Evolutionary conservation across 768 basidiomycete genomes (phyloP).

Genomic region (Amanita inopinata): DNA sequence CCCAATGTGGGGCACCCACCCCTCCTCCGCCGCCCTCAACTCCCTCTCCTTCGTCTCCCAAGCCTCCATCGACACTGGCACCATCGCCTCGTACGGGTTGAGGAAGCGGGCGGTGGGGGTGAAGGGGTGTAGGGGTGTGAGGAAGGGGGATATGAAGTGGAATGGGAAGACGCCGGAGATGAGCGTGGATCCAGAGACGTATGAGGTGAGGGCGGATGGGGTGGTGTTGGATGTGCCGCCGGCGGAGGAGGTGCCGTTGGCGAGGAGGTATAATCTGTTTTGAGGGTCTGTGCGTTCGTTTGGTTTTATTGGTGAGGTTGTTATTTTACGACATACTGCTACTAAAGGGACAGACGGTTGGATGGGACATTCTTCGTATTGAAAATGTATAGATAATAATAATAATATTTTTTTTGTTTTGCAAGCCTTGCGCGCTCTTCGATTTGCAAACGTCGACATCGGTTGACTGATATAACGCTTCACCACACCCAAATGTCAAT

Average conservation of each 20-base stretch:
- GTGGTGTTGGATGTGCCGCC: slow-evolving; percentile 67
- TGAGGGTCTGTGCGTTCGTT: no score
- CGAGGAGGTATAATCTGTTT: slow-evolving; percentile 72
- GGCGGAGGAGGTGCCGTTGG: slow-evolving; percentile 59
- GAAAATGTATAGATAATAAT: no score
- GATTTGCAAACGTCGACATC: no score
- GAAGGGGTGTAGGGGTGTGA: slow-evolving; percentile 59
- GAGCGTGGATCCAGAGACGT: slow-evolving; percentile 87
- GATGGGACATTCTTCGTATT: no score
- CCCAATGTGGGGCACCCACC: slow-evolving; percentile 89
- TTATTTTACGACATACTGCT: no score
- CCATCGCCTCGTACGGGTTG: slow-evolving; percentile 47
- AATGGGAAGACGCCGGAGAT: slow-evolving; percentile 77
- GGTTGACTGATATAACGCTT: no score
- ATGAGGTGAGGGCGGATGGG: slow-evolving; percentile 79
- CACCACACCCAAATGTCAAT: no score
- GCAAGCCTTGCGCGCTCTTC: no score
- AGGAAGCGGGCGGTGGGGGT: slow-evolving; percentile 56
- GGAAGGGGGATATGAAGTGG: slow-evolving; percentile 91
- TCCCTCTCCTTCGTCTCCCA: slow-evolving; percentile 84
- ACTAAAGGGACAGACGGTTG: no score
- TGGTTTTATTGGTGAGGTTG: no score
- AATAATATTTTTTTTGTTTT: no score
- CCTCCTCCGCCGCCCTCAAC: slow-evolving; percentile 71
- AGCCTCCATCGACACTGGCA: slow-evolving; percentile 48